Percentiles rank a stretch among this genome's conserved stretches.
Evolutionary conservation across 441 rosid species (phyloP).

Genomic region (Populus hybrid): DNA sequence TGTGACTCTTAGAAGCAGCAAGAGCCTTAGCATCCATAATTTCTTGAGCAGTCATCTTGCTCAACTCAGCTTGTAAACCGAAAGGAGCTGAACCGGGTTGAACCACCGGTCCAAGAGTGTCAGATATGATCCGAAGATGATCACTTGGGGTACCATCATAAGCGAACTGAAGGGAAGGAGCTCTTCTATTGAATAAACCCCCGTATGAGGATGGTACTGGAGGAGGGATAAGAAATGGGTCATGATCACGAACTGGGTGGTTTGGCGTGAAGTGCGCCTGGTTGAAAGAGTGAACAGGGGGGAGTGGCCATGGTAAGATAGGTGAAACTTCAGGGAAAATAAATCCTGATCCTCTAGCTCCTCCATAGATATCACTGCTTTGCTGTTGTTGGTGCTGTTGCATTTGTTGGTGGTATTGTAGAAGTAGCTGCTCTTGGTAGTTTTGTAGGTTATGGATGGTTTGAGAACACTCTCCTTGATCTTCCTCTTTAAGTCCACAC

Average conservation of each 20-base stretch:
- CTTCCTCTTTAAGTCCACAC: conserved; percentile 57
- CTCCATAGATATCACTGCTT: conserved; percentile 40
- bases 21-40: conserved; percentile 97
- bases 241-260: conserved; percentile 34
- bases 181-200: conserved; percentile 54
- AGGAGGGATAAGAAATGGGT: conserved; percentile 58
- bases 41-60: conserved; percentile 91
- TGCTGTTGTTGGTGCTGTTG: conserved; percentile 42
- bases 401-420: conserved; percentile 46
- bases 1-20: conserved; percentile 95
- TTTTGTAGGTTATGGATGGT: conserved; percentile 55
- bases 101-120: conserved; percentile 69
- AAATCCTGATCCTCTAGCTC: conserved; percentile 42
- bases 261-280: conserved; percentile 30
- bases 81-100: conserved; percentile 68
- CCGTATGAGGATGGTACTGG: conserved; percentile 53
- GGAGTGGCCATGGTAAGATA: conserved; percentile 58
- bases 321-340: conserved; percentile 62
- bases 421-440: conserved; percentile 63
- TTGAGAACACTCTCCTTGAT: conserved; percentile 61
- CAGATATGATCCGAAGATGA: conserved; percentile 77
- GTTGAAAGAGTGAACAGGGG: conserved; percentile 47
- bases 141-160: conserved; percentile 61
- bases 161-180: conserved; percentile 59
- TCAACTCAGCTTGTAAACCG: conserved; percentile 74